A percentile compares a stretch with the other conserved stretches of the same genome.
These are phyloP conservation scores for Colletotrichum shisoi DNA, from an alignment of 2,329 filamentous ascomycete species.

Conservation along the genomic window DNA sequence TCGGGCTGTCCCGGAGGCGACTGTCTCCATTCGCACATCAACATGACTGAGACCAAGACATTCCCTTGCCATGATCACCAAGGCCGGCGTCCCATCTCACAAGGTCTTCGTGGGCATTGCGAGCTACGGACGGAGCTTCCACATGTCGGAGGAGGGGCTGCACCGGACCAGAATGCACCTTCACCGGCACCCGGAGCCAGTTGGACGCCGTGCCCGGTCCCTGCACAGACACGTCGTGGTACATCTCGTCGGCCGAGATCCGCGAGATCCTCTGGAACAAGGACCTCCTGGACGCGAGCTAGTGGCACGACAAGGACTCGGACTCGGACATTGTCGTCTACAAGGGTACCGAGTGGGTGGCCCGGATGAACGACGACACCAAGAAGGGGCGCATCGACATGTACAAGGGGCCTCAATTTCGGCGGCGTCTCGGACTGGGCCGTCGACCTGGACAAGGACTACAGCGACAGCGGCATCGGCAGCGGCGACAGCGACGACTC, in stretches of 20 bases:
- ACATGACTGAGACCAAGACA: constrained; percentile 52
- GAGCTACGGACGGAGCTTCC: constrained; percentile 49
- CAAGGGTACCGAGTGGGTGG: constrained; percentile 44
- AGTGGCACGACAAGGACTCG: no score
- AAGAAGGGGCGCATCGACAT: constrained; percentile 41
- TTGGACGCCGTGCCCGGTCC: no score
- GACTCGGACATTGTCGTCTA: no score
- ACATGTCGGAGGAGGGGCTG: constrained; percentile 32
- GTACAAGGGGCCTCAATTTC: constrained; percentile 43
- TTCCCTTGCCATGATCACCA: constrained; percentile 54
- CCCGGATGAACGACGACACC: constrained; percentile 44
- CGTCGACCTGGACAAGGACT: constrained; percentile 6
- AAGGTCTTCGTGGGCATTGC: constrained; percentile 53
- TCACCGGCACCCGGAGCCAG: no score
- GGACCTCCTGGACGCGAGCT: no score
- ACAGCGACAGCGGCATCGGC: not conserved
- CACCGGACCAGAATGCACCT: constrained; percentile 38
- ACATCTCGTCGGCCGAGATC: no score
- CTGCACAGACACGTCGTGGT: no score
- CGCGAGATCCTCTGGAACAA: no score
- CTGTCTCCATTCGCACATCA: constrained; percentile 48
- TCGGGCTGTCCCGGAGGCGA: not conserved
- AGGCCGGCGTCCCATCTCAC: constrained; percentile 48
- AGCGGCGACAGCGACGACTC: constrained; percentile 11
- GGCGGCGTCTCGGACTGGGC: constrained; percentile 47